Base-by-base conservation (phyloP, 1,284 basidiomycete genomes). In the Hemileia vastatrix region DNA sequence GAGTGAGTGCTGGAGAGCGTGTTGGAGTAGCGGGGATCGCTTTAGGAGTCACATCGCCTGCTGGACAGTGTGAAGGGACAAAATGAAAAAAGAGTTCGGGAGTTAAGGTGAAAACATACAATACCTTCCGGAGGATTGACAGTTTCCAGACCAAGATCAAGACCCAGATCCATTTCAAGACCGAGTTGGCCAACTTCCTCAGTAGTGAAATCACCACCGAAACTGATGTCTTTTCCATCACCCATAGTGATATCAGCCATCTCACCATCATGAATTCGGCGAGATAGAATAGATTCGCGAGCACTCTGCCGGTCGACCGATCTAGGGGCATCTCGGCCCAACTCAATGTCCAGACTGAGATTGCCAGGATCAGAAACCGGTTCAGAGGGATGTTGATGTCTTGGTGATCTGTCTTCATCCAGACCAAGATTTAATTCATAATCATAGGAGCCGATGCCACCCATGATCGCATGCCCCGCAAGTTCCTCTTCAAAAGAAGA, bases 261-360 rank as follows among this genome's bases (percentile, higher is more conserved):
- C n/a, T n/a, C n/a, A n/a, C n/a, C n/a, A n/a, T 51, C 36, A 27
- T 36, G 47, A 33, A 49, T 23, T 58, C 51, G 57, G 32, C 24
- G 50, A 11, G 49, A 40, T 11, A 44, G 19, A 21, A 60, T 32
- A 3, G 51, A 54, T 32, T 60, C 49, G 3, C 58, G 51, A 23
- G 44, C 50, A 33, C 58, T 60, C 24, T 43, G 58, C 11, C 58
- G 47, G 33, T 60, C 58, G 31, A 45, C 27, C 4, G 40, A 45
- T 4, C 58, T 50, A 19, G 58, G 58, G 1, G 58, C 58, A 44
- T 60, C 58, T 44, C 51, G 50, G 31, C 58, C 58, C 4, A 60
- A 33, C 54, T 60, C 50, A 49, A 53, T 53, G 13, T 60, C 58
- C 32, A 60, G 43, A 18, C 50, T 60, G 19, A 53, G 49, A 44